phyloP scores from a whole-genome alignment of 441 rosid genomes.

The Theobroma grandiflorum region DNA sequence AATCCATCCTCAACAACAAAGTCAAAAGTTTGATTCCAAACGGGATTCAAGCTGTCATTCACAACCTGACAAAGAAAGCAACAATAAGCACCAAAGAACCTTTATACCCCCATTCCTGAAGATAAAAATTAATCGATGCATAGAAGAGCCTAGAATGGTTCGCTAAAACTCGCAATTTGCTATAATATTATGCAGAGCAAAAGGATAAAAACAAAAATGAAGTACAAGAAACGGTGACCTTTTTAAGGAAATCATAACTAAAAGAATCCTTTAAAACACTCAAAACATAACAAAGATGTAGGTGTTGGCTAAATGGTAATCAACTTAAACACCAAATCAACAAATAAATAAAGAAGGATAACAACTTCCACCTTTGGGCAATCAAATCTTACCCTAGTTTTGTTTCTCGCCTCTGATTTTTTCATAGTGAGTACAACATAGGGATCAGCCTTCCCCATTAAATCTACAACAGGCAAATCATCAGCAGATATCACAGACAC shows the following conservation, averaged over 20 bases:
- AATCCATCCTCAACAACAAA: constrained; percentile 97
- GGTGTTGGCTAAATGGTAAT: neutral
- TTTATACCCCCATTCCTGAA: neutral
- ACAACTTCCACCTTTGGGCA: constrained; percentile 14
- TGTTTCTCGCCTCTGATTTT: constrained; percentile 79
- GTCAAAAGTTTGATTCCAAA: constrained; percentile 98
- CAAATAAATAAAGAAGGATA: neutral
- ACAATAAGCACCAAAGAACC: constrained; percentile 3
- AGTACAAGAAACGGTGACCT: neutral
- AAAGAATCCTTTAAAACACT: neutral
- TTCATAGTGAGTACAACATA: constrained; percentile 85
- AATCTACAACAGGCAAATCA: constrained; percentile 79
- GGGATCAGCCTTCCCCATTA: constrained; percentile 97
- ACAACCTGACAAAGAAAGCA: constrained; percentile 67
- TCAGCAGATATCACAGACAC: constrained; percentile 89
- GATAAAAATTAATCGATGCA: neutral
- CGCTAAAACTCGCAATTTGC: constrained; percentile 14
- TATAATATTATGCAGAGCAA: constrained; percentile 2
- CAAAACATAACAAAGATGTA: neutral
- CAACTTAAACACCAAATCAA: neutral
- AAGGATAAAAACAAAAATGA: neutral
- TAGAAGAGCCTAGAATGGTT: constrained; percentile 18
- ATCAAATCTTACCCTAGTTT: constrained; percentile 78
- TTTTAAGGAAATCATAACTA: constrained; percentile 20
- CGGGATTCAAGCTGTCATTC: constrained; percentile 88